A percentile compares a stretch with the other conserved stretches of the same genome.
Evolutionary conservation across 352 stramenopile species (phyloP).

Genomic region (Thalassiosira hispida): DNA sequence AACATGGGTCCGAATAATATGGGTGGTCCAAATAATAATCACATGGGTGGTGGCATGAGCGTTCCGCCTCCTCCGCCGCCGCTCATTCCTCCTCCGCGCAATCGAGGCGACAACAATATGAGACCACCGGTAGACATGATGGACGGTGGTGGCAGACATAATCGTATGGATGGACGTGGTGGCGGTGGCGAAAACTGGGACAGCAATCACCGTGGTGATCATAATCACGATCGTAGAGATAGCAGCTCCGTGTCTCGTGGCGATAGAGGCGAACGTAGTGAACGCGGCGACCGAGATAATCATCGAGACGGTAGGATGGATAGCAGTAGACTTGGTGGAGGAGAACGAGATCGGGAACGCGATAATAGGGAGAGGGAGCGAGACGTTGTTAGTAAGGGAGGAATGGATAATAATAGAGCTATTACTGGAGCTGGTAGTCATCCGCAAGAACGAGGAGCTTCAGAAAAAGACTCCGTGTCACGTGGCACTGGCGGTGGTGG

Average conservation of each 20-base stretch:
- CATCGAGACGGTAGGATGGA: constrained; percentile 1
- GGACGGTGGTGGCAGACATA: constrained; percentile 40
- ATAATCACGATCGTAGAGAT: neutral
- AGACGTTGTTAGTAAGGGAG: too few relatives aligned
- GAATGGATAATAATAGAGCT: too few relatives aligned
- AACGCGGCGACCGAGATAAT: constrained; percentile 4
- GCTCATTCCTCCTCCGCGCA: constrained; percentile 39
- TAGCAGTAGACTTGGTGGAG: neutral
- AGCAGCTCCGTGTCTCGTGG: neutral
- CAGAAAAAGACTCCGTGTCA: too few relatives aligned
- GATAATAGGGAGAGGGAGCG: neutral
- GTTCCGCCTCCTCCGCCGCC: constrained; percentile 7
- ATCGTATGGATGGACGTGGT: constrained; percentile 23
- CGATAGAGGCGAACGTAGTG: neutral
- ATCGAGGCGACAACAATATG: constrained; percentile 36
- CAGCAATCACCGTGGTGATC: neutral
- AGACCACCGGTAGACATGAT: too few relatives aligned
- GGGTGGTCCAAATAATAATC: too few relatives aligned
- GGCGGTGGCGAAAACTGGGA: constrained; percentile 9
- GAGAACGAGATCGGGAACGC: constrained; percentile 4
- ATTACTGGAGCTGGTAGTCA: too few relatives aligned
- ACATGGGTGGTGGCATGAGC: too few relatives aligned
- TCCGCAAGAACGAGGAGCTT: too few relatives aligned
- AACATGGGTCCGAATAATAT: too few relatives aligned
- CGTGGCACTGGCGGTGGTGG: too few relatives aligned